Evolutionary conservation across 768 basidiomycete species (phyloP), one percentile per base, ranked within the genome.

Genomic region (Xanthoconium purpureum): DNA sequence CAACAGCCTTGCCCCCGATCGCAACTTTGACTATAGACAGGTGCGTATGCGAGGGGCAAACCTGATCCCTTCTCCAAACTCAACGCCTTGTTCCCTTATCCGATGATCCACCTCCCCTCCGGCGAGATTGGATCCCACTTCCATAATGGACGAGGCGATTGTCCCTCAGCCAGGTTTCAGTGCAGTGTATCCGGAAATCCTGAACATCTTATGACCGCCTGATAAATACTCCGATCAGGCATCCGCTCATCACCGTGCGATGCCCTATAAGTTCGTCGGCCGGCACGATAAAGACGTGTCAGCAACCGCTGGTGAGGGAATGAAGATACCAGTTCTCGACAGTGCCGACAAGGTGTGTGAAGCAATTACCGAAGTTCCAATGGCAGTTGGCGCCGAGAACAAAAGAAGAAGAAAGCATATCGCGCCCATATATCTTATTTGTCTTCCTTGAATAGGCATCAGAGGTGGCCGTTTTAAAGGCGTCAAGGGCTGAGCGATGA

Each of bases 261-360:
- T 13, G 46, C 39, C 37, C 17, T 42, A 28, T 37, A 24, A 11
- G 62, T 37, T 45, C 13, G 33, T 24, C 39, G 40, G 13, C 33
- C 14, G n/a, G 17, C 24, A 37, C 6, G 35, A 35, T 50, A 47
- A 33, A n/a, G n/a, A n/a, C n/a, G n/a, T n/a, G n/a, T n/a, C 28
- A 51, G 49, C 43, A 33, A 9, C 28, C 13, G 3, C 20, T 33
- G 28, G 13, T 33, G 33, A 37, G 30, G 29, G 30, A 47, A 48
- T 13, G 46, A 44, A 42, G 37, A 28, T 36, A 39, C 50, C 33
- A 37, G n/a, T 24, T 50, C 45, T 47, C 18, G 20, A 37, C 33
- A 40, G 36, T 51, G 29, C 12, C n/a, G 18, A 56, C 29, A 40
- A 50, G 47, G 44, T 61, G 39, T 37, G 52, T 56, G 46, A 61